Conservation (phyloP, 1,284 basidiomycete species). For the Gomphus sp. region DNA sequence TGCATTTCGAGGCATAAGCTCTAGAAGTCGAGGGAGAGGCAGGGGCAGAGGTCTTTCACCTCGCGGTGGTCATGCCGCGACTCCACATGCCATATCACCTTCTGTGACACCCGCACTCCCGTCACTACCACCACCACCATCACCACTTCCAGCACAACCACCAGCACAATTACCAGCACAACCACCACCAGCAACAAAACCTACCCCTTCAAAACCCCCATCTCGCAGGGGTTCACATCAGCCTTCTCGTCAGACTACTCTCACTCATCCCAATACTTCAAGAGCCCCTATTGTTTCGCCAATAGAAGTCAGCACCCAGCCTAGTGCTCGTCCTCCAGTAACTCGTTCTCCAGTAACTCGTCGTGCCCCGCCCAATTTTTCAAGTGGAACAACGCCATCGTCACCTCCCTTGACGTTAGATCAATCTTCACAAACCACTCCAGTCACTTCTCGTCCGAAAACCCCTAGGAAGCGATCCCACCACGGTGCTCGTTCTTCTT, state of each 20-base stretch:
- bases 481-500: slow-evolving; percentile 7
- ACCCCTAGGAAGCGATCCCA: slow-evolving; percentile 1
- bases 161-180: no score
- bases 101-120: slow-evolving; percentile 22
- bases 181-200: no score
- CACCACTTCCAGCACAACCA: slow-evolving; percentile 18
- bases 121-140: slow-evolving; percentile 22
- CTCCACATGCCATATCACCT: slow-evolving; percentile 23
- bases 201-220: neutral
- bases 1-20: slow-evolving; percentile 33
- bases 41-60: slow-evolving; percentile 22
- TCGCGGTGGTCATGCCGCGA: slow-evolving; percentile 26
- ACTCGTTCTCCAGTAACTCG: neutral
- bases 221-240: slow-evolving; percentile 1
- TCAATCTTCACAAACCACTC: neutral
- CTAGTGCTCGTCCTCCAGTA: neutral
- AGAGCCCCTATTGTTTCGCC: neutral
- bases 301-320: neutral
- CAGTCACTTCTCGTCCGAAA: neutral
- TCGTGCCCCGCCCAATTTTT: neutral
- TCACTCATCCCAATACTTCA: neutral
- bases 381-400: neutral
- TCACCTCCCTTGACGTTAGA: neutral
- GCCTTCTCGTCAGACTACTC: neutral
- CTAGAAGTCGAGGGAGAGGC: slow-evolving; percentile 27